Base-by-base conservation (phyloP, 441 rosid genomes). In the Adansonia madagascariensis region DNA sequence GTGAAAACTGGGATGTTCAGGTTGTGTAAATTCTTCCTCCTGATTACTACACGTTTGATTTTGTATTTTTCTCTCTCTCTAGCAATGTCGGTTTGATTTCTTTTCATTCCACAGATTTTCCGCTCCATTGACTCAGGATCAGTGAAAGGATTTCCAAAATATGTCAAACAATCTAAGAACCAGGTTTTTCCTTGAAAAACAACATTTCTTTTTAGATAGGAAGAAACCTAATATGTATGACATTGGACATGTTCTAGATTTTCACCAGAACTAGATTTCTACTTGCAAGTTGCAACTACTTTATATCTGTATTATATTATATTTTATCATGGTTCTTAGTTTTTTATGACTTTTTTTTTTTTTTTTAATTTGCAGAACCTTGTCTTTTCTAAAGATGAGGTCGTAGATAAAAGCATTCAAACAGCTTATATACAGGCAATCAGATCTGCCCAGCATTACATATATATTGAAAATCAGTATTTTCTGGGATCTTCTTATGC, bases 121-220 rank as follows among this genome's bases (percentile, higher is more conserved):
- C 91, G 98, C 17, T 94, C 99, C 46, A 95, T 95, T 62, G 99
- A 95, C 87, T 88, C 92, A 5, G 94, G 92, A 84, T 94, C 98
- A 46, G 18, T 95, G 80, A 92, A 86, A 84, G 99, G 99, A 74
- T 94, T 95, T 85, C 99, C 99, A 2, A 92, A 86, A 80, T 62
- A 35, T 57, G 78, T 82, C 47, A 73, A 80, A 24, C 50, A 85
- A 59, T 87, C 90, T 79, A 79, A 82, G 62, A 85, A 80, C 15
- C 88, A 82, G 90, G 99, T 95, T 77, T 80, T 74, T 84, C 55
- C 39, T 69, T 71, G 75, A 80, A 76, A 61, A 76, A 61, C 68
- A 82, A 35, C 39, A 31, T 74, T 59, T 77, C 65, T 63, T 60
- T 46, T 56, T 73, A 63, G 47, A 53, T 68, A 0, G 69, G 49